Conservation (phyloP, 768 basidiomycete species). For the Tricholoma terreum region DNA sequence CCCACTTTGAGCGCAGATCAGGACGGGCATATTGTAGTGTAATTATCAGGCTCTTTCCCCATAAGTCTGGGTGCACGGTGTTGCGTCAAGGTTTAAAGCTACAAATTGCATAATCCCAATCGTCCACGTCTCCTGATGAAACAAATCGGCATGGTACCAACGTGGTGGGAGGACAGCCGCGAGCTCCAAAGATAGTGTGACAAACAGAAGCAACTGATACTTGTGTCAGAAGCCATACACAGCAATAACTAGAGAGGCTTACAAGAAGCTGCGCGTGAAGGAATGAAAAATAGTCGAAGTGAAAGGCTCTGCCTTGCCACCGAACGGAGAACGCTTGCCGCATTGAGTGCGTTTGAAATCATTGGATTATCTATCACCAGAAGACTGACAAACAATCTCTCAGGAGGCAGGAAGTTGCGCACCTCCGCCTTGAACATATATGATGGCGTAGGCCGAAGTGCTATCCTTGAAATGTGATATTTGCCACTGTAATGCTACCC, state of each 20-base stretch:
- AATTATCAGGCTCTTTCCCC: background rate
- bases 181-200: constrained; percentile 26
- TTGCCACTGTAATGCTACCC: constrained; percentile 41
- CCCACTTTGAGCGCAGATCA: no score
- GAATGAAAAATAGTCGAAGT: constrained; percentile 46
- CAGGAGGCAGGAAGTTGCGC: background rate
- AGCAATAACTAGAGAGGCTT: constrained; percentile 10
- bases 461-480: constrained; percentile 42
- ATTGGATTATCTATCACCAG: constrained; percentile 7
- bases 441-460: constrained; percentile 38
- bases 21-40: no score
- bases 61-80: constrained; percentile 1
- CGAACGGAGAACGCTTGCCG: background rate
- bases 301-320: constrained; percentile 26
- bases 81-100: constrained; percentile 31
- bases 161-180: constrained; percentile 37
- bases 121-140: constrained; percentile 35
- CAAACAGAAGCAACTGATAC: constrained; percentile 20
- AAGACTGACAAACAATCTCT: background rate
- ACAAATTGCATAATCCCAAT: constrained; percentile 59
- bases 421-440: constrained; percentile 43
- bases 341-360: constrained; percentile 4
- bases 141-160: constrained; percentile 52
- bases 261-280: constrained; percentile 27
- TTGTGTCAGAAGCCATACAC: background rate